Evolutionary conservation across 148 eudicot species (phyloP), one percentile per base, ranked within the genome.

Genomic region (Dianthus caryophyllus): DNA sequence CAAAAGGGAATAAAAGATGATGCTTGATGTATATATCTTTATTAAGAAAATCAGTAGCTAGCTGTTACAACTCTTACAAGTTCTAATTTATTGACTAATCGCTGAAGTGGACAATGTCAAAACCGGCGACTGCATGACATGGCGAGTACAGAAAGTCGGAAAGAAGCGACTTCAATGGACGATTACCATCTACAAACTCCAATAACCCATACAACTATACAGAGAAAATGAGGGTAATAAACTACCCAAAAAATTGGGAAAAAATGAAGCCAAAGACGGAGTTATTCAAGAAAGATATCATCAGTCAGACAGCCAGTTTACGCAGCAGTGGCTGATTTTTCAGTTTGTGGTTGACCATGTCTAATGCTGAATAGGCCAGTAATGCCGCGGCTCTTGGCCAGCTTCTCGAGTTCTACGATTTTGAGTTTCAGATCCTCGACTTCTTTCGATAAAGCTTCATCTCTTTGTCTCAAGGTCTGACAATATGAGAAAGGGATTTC

Each of bases 401-500:
- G 84, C 69, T 85, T 78, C 70, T 90, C 94, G 6, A 87, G 65
- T 43, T 87, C 94, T 64, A 68, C 60, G 13, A 90, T 71, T 68
- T 78, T 83, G 39, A 71, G 77, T 72, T 78, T 84, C 6, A 90
- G 84, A 31, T 74, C 70, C 70, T 79, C 86, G 33, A 90, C 72
- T 73, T 88, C 91, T 71, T 71, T 80, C 0, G 78, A 74, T 51
- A 82, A 76, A 53, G 78, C 84, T 69, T 87, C 89, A 25, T 87
- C 86, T 69, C 89, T 78, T 75, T 62, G 78, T 73, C 79, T 81
- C 73, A 88, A 53, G 17, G 27, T 81, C 97, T 90, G 75, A 21
- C 12, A 53, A 53, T 53, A 24, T 8, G 57, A 53, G 29, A 53
- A 12, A 70, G 16, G 31, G 43, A 67, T 26, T 10, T 18, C 24